Percentiles rank a stretch among this genome's conserved stretches.
These are phyloP conservation scores for Dactylellina sp. DNA, from an alignment of 2,329 filamentous ascomycete genomes.

Conservation along the genomic window DNA sequence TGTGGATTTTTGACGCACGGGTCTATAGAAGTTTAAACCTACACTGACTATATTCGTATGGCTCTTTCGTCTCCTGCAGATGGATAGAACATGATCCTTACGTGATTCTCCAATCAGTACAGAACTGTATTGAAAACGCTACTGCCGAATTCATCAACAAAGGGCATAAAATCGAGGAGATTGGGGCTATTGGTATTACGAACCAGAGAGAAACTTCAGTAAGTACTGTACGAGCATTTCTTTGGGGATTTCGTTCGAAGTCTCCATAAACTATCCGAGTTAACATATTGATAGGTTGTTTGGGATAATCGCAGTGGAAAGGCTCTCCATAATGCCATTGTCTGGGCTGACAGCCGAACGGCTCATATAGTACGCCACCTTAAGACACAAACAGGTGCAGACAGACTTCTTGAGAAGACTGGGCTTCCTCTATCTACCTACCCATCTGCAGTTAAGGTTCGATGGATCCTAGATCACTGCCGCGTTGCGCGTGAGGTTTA, in stretches of 20 bases:
- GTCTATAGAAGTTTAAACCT: too few species aligned
- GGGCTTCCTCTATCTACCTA: slow-evolving; percentile 89
- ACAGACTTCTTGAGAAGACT: slow-evolving; percentile 76
- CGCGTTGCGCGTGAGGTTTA: slow-evolving; percentile 72
- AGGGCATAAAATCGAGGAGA: slow-evolving; percentile 75
- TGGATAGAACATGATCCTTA: slow-evolving; percentile 91
- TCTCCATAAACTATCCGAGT: too few species aligned
- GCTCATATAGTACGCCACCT: slow-evolving; percentile 80
- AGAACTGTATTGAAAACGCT: slow-evolving; percentile 82
- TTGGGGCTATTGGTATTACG: slow-evolving; percentile 84
- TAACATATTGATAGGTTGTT: slow-evolving; percentile 67
- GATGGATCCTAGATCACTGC: slow-evolving; percentile 85
- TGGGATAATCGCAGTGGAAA: slow-evolving; percentile 86
- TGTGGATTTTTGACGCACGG: too few species aligned
- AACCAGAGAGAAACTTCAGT: slow-evolving; percentile 88
- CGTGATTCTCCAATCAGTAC: slow-evolving; percentile 79
- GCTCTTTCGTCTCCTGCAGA: slow-evolving; percentile 65
- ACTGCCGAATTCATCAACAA: slow-evolving; percentile 76
- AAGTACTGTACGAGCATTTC: slow-evolving; percentile 7
- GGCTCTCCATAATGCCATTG: slow-evolving; percentile 84
- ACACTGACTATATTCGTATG: too few species aligned
- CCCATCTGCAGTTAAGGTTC: slow-evolving; percentile 84
- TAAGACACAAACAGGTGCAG: slow-evolving; percentile 75
- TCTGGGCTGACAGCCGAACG: slow-evolving; percentile 90
- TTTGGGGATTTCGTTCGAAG: too few species aligned